Evolutionary conservation across 192 early-diverging fungal species (phyloP).

Genomic region (Rhizoclosmatium sp.): DNA sequence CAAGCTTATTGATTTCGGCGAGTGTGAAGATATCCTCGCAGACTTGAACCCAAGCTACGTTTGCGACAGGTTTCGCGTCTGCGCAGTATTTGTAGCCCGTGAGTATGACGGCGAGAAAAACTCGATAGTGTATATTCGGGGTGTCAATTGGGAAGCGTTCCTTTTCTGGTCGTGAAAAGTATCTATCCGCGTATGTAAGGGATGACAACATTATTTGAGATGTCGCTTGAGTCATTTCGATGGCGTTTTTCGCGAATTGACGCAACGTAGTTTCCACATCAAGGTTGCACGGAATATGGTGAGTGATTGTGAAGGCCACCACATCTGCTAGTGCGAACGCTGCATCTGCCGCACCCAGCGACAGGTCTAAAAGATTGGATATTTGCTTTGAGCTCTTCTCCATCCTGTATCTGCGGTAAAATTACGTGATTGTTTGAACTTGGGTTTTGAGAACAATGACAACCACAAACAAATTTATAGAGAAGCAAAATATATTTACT

Average conservation of each 20-base stretch:
- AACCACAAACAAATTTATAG: too few species aligned
- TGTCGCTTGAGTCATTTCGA: constrained; percentile 2
- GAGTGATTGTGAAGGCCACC: constrained; percentile 19
- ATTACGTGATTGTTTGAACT: not conserved
- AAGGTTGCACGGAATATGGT: constrained; percentile 11
- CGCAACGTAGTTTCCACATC: not conserved
- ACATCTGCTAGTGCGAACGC: constrained; percentile 26
- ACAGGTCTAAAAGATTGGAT: not conserved
- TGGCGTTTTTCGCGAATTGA: constrained; percentile 8
- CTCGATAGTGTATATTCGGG: not conserved
- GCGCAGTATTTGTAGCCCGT: constrained; percentile 15
- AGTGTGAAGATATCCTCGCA: constrained; percentile 2
- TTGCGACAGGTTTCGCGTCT: constrained; percentile 5
- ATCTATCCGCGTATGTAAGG: constrained; percentile 20
- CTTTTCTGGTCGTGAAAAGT: constrained; percentile 3
- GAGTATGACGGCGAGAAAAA: constrained; percentile 4
- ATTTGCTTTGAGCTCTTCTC: constrained; percentile 21
- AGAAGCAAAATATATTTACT: too few species aligned
- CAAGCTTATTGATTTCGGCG: constrained; percentile 16
- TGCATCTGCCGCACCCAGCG: constrained; percentile 23
- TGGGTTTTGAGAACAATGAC: too few species aligned
- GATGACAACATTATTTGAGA: constrained; percentile 1
- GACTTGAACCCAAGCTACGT: constrained; percentile 10
- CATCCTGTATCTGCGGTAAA: not conserved
- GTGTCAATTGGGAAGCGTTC: not conserved